Evolutionary conservation across 345 rosid genomes (phyloP), one percentile per base, ranked within the genome.

Genomic region (Gossypium stocksii): DNA sequence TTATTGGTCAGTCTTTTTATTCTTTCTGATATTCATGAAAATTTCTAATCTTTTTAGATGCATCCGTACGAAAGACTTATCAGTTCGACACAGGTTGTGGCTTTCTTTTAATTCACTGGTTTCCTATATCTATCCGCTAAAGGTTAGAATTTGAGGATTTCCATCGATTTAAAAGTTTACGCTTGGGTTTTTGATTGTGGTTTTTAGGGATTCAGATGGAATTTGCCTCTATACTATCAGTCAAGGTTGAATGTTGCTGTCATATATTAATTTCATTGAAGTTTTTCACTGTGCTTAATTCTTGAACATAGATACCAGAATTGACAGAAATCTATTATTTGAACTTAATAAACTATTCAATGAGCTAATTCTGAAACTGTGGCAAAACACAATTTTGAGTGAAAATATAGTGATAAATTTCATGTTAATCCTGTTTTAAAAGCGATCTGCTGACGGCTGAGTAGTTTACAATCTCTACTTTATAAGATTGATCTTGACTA

Each of bases 1-100:
- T 65, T 23, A 66, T 75, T 15, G 77, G 77, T 65, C 7, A 49
- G 72, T 17, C 14, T 41, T 19, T 57, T 46, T 17, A 23, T 10
- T 45, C 14, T 6, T 41, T 45, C 41, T n/a, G 2, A 6, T 44
- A 27, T n/a, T 67, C 17, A 22, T 23, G 56, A 67, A 67, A 13
- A 46, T 12, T 10, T 46, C 56, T 67, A 3, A 4, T 48, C 41
- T 45, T 67, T 34, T 22, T 46, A 14, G 23, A 63, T 63, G 48
- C 68, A 38, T 3, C 48, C 0, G 4, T 13, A 3, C 3, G 45
- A 3, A 62, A 29, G n/a, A 61, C 9, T 25, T 60, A 27, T 60
- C 9, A 14, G n/a, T 25, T 60, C 14, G 34, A 9, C 38, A 2
- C 49, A 10, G 12, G 15, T 15, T 62, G 7, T 27, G 16, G 20